Evolutionary conservation across 2,329 filamentous ascomycete genomes (phyloP), one percentile per base, ranked within the genome.

Genomic region (Claviceps maximensis): DNA sequence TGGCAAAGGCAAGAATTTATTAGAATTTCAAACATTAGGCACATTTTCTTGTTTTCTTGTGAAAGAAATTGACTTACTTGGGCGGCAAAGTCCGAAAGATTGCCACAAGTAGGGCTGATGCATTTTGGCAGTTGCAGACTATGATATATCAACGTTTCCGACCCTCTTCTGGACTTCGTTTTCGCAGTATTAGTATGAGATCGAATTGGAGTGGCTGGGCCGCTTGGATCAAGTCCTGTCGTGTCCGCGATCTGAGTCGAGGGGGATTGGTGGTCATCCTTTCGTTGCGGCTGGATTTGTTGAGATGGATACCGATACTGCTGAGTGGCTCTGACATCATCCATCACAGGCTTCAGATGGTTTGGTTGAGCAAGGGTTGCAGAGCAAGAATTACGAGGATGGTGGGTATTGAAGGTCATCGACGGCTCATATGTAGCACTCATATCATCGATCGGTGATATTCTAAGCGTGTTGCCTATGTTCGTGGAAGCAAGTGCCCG

Each of bases 51-150:
- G 9, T 33, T 33, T 33, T 33, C 9, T 33, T 7, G 4, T 15
- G 10, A 4, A 36, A 17, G 15, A 38, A 27, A n/a, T 15, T 49
- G 46, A 66, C 74, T 60, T 69, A 90, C 87, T 76, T 89, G 81
- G 54, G 89, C 87, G 51, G 88, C 86, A 67, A 95, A 89, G 62
- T 93, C 87, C 10, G 87, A 79, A 59, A 95, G 67, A 62, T 80
- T 90, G 8, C 87, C 87, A 47, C 86, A 86, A 59, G 77, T 82
- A 36, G 82, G 75, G 61, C 84, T 89, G 63, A 95, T 89, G 40
- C 87, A 84, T 46, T 75, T 72, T 7, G 89, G 88, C 42, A 94
- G 83, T 61, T 85, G 81, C 40, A 91, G 73, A 62, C 77, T 81
- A 63, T 81, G 78, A 55, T 70, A 72, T 2, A 78, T 74, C 65